phyloP scores from a whole-genome alignment of 2,329 filamentous ascomycete species.

The Paraphaeosphaeria minitans region DNA sequence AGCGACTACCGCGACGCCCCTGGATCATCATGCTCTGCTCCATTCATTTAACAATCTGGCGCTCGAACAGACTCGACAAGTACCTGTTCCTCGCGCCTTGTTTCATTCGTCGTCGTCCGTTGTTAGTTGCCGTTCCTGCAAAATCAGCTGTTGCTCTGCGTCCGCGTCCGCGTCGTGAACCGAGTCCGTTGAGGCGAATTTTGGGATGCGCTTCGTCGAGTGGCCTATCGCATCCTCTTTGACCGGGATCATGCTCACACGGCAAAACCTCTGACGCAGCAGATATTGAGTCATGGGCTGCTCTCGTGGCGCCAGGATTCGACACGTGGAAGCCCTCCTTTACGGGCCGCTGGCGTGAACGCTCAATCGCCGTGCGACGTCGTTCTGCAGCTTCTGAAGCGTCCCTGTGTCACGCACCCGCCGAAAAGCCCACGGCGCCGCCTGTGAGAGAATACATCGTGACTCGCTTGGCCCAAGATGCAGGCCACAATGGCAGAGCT shows the following conservation, averaged over 20 bases:
- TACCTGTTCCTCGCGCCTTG: not conserved
- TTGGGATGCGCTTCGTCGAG: conserved; percentile 14
- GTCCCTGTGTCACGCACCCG: conserved; percentile 11
- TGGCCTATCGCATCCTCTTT: conserved; percentile 15
- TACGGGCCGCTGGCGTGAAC: conserved; percentile 42
- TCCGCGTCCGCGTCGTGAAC: conserved; percentile 18
- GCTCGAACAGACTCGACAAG: not conserved
- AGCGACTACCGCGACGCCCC: not conserved
- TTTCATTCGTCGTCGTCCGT: conserved; percentile 1
- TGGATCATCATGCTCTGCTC: not conserved
- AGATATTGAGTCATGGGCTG: conserved; percentile 34
- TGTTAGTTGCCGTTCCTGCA: conserved; percentile 26
- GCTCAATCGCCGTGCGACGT: conserved; percentile 9
- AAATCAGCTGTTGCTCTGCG: conserved; percentile 26
- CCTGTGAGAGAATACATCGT: not conserved
- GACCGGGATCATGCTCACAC: conserved; percentile 30
- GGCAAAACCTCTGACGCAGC: conserved; percentile 21
- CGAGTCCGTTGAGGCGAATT: conserved; percentile 13
- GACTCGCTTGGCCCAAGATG: conserved; percentile 14
- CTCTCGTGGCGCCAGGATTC: conserved; percentile 31
- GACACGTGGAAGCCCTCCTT: conserved; percentile 40
- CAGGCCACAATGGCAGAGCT: not conserved
- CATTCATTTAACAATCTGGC: not conserved
- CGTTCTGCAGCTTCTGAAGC: conserved; percentile 10
- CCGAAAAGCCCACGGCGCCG: conserved; percentile 10